Base-by-base conservation (phyloP, 306 rosid species). In the Corylus heterophylla region DNA sequence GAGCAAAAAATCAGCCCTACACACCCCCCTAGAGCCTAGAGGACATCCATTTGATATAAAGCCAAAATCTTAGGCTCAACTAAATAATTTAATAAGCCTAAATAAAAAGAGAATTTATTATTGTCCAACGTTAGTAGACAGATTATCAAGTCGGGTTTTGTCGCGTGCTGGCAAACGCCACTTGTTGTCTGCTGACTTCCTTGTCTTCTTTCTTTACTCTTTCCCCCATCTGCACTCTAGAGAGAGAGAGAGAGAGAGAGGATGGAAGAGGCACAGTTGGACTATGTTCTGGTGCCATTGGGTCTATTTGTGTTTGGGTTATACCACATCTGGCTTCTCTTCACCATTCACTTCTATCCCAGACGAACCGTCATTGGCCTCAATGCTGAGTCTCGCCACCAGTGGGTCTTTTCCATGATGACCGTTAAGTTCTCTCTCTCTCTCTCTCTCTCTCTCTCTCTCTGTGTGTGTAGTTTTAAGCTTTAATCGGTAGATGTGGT, bases 341-440 rank as follows among this genome's bases (percentile, higher is more conserved):
- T 64, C 80, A 85, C 78, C 8, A 83, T 94, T 0, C 25, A 37
- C 2, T 79, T 84, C 31, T 75, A 75, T 56, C 96, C 97, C 76
- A 76, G 47, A 67, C 83, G 86, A 78, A 92, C 98, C 42, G 97
- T 92, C 54, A 88, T 94, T 69, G 98, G 96, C 44, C 80, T 92
- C 50, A 92, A 94, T 55, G 92, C 96, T 0, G 85, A 88, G 77
- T 80, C 93, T 81, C 97, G 94, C 59, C 92, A 74, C 54, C 97
- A 92, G 22, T 94, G 98, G 98, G 94, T 88, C 83, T 71, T 76
- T 17, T 77, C 79, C 83, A 86, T 92, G 89, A 94, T 92, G 98
- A 54, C 54, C 64, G 98, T 92, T 56, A 86, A 96, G 90, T 7
- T 67, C 75, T 71, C n/a, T 83, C 68, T 59, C 69, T 64, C 49